Conservation (phyloP, 2,329 filamentous ascomycete genomes). For the Penicillium crustosum region DNA sequence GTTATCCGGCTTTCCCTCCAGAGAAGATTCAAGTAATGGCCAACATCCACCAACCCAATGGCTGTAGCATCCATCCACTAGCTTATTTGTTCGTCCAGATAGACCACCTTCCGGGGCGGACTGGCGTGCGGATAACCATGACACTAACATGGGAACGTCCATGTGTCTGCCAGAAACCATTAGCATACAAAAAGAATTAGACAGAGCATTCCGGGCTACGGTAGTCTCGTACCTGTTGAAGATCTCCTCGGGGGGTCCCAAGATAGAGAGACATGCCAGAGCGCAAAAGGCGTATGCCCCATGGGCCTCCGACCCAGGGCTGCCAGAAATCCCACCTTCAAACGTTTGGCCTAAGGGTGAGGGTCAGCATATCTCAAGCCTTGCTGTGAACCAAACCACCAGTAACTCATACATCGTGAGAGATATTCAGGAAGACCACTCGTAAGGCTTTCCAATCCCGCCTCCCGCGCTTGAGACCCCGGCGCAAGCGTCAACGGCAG, state of each 20-base stretch:
- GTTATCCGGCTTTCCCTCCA: constrained; percentile 54
- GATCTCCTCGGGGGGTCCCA: constrained; percentile 73
- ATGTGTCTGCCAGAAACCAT: constrained; percentile 60
- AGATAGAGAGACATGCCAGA: constrained; percentile 80
- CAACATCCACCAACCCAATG: constrained; percentile 97
- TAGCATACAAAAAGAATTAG: background rate
- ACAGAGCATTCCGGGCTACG: background rate
- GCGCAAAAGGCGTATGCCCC: constrained; percentile 96
- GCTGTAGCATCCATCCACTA: constrained; percentile 97
- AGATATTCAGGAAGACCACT: constrained; percentile 78
- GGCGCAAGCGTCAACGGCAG: constrained; percentile 76
- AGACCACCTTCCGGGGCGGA: constrained; percentile 90
- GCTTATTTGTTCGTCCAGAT: constrained; percentile 91
- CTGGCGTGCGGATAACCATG: constrained; percentile 88
- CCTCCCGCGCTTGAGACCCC: constrained; percentile 66
- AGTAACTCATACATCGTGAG: constrained; percentile 64
- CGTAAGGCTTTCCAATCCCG: constrained; percentile 65
- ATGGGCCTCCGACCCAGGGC: constrained; percentile 86
- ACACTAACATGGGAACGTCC: constrained; percentile 71
- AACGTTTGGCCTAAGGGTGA: constrained; percentile 72
- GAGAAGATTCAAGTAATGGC: constrained; percentile 79
- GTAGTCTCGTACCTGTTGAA: constrained; percentile 63
- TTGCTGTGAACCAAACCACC: background rate
- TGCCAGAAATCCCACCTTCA: constrained; percentile 87
- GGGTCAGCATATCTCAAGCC: constrained; percentile 15